These are phyloP conservation scores for Magnaporthiopsis incrustans DNA, from an alignment of 2,329 filamentous ascomycete species.

Conservation along the genomic window DNA sequence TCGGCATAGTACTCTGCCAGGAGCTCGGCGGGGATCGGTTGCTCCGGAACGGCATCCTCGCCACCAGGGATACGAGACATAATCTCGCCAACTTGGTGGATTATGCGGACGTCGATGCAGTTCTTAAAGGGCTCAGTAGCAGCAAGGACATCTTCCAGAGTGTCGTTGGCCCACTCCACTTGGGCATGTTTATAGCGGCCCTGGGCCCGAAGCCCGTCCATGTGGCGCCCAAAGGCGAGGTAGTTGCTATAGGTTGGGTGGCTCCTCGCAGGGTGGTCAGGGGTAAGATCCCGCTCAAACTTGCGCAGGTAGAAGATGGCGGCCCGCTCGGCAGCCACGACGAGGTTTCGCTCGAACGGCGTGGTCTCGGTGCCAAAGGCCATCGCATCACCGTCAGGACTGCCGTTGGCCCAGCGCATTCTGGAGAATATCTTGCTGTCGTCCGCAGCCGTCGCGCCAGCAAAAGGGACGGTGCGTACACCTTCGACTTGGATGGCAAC, in stretches of 20 bases:
- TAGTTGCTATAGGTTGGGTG: slow-evolving; percentile 1
- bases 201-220: not conserved
- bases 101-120: slow-evolving; percentile 11
- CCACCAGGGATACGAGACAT: slow-evolving; percentile 10
- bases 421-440: not conserved
- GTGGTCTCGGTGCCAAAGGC: not conserved
- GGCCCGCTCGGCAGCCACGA: not conserved
- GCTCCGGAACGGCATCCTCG: slow-evolving; percentile 20
- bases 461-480: not conserved
- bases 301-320: slow-evolving; percentile 2
- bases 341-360: not conserved
- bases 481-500: not conserved
- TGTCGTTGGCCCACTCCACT: not conserved
- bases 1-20: slow-evolving; percentile 24
- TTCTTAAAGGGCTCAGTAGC: not conserved
- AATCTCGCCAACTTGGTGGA: slow-evolving; percentile 9
- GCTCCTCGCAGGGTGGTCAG: not conserved
- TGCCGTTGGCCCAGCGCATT: not conserved
- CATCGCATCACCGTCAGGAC: not conserved
- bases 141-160: not conserved
- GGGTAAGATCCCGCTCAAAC: not conserved
- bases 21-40: slow-evolving; percentile 24
- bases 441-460: not conserved
- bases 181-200: not conserved
- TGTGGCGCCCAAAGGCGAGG: not conserved